These are phyloP conservation scores for Phytomonas francai DNA, from an alignment of 208 protist genomes.

Conservation along the genomic window DNA sequence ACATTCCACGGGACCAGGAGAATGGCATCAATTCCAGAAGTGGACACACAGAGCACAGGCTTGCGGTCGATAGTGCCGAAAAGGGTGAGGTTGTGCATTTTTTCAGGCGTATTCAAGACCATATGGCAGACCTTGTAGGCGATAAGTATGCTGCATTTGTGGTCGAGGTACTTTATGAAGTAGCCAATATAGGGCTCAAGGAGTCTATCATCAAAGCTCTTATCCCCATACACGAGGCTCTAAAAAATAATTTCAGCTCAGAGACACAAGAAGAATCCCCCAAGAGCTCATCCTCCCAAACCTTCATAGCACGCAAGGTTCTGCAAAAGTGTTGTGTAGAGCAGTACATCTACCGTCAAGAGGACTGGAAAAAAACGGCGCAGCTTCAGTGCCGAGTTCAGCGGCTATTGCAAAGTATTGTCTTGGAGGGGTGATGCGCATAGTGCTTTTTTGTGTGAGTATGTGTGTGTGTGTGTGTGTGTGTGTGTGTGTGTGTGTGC, in stretches of 20 bases:
- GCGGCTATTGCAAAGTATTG: conserved; percentile 54
- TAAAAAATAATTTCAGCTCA: conserved; percentile 11
- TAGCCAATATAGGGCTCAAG: conserved; percentile 54
- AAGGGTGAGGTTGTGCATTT: conserved; percentile 33
- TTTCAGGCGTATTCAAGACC: conserved; percentile 42
- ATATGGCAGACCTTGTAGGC: conserved; percentile 31
- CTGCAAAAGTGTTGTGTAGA: conserved; percentile 83
- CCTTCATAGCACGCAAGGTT: conserved; percentile 70
- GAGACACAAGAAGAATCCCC: background rate
- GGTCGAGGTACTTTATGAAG: conserved; percentile 74
- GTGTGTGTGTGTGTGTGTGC: conserved; percentile 13
- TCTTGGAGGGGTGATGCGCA: conserved; percentile 18
- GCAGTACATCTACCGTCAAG: conserved; percentile 76
- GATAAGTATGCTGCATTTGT: conserved; percentile 67
- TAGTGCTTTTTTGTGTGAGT: conserved; percentile 2
- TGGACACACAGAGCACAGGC: background rate
- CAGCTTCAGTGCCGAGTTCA: conserved; percentile 73
- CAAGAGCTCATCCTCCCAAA: background rate
- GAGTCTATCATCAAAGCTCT: conserved; percentile 66
- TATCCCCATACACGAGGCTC: conserved; percentile 50
- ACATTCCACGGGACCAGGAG: background rate
- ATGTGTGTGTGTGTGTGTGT: conserved; percentile 1
- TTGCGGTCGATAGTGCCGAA: background rate
- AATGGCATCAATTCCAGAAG: background rate
- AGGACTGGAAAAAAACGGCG: conserved; percentile 77